phyloP scores from a whole-genome alignment of 1,139 yeast species.

The Pneumocystis murina region DNA sequence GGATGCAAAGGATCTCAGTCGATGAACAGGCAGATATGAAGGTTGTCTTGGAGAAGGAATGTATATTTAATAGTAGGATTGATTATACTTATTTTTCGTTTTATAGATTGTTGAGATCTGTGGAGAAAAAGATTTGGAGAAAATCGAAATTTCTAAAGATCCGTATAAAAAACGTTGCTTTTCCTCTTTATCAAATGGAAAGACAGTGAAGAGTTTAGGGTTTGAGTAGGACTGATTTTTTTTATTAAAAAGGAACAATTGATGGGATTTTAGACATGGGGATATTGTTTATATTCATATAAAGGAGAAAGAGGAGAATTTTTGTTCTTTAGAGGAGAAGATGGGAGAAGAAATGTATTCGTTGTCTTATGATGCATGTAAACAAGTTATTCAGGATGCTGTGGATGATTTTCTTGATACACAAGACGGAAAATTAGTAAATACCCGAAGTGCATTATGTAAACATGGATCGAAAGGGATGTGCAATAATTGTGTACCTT shows the following conservation, averaged over 20 bases:
- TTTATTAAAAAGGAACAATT: background rate
- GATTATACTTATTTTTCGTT: background rate
- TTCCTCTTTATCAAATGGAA: background rate
- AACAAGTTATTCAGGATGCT: slow-evolving; percentile 27
- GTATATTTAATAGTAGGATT: background rate
- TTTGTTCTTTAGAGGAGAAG: background rate
- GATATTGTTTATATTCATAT: background rate
- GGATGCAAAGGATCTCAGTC: background rate
- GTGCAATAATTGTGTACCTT: slow-evolving; percentile 94
- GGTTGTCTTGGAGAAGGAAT: background rate
- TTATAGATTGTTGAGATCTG: background rate
- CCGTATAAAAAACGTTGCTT: background rate
- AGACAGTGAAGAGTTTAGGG: background rate
- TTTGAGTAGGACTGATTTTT: background rate
- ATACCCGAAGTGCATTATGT: slow-evolving; percentile 52
- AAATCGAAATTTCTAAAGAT: background rate
- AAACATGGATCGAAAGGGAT: slow-evolving; percentile 85
- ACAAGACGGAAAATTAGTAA: slow-evolving; percentile 55
- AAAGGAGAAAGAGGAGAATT: background rate
- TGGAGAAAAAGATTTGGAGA: background rate
- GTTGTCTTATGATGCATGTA: slow-evolving; percentile 9
- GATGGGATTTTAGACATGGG: background rate
- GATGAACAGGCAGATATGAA: background rate
- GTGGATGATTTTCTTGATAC: slow-evolving; percentile 58
- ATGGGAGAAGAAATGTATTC: background rate